Evolutionary conservation across 305 asterid genomes (phyloP).

Genomic region (Ilex paraguariensis): DNA sequence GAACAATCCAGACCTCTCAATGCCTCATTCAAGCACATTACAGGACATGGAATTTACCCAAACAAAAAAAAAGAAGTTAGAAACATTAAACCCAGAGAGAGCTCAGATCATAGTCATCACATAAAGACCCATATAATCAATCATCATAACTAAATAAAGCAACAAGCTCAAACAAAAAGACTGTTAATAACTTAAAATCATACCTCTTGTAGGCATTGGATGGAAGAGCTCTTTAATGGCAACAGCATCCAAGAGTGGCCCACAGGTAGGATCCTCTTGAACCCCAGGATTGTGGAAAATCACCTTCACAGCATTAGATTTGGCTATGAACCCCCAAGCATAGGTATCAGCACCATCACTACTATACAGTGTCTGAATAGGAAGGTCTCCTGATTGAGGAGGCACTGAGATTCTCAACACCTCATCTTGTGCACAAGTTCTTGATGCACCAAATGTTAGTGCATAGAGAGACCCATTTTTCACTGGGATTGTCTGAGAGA

Average conservation of each 20-base stretch:
- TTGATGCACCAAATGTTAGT: constrained; percentile 75
- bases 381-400: constrained; percentile 63
- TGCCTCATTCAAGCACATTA: no score
- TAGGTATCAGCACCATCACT: constrained; percentile 78
- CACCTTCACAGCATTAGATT: constrained; percentile 38
- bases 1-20: no score
- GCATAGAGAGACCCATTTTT: constrained; percentile 68
- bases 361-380: constrained; percentile 74
- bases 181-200: background rate
- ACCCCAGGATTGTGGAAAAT: constrained; percentile 61
- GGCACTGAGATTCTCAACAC: constrained; percentile 58
- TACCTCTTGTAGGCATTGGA: constrained; percentile 51
- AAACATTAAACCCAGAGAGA: no score
- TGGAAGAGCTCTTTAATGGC: constrained; percentile 72
- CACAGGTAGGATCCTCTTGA: constrained; percentile 88
- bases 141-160: no score
- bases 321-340: constrained; percentile 74
- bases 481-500: constrained; percentile 58
- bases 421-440: constrained; percentile 87
- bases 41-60: no score
- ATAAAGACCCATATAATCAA: no score
- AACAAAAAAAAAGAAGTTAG: no score
- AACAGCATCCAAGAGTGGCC: constrained; percentile 87
- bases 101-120: no score
- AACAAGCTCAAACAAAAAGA: no score